phyloP scores from a whole-genome alignment of 2,329 filamentous ascomycete genomes.

The Daldinia sp. region DNA sequence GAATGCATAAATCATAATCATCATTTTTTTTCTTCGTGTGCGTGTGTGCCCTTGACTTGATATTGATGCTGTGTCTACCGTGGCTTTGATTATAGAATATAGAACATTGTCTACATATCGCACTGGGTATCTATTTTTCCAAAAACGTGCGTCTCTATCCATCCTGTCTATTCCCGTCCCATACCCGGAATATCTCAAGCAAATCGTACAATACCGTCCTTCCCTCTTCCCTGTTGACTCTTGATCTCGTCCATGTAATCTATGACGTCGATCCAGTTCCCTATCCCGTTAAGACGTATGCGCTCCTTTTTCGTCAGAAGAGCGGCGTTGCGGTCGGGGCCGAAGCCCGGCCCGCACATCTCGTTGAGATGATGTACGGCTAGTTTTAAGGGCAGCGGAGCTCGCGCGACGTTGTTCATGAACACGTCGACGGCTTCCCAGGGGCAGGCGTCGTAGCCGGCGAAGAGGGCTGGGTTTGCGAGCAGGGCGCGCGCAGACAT shows the following conservation, averaged over 20 bases:
- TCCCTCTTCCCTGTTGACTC: conserved; percentile 16
- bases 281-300: conserved; percentile 56
- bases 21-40: background rate
- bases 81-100: background rate
- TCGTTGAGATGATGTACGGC: conserved; percentile 72
- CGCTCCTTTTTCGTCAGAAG: conserved; percentile 67
- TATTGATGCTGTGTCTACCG: background rate
- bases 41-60: too few species aligned
- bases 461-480: conserved; percentile 72
- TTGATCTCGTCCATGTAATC: conserved; percentile 64
- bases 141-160: background rate
- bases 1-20: conserved; percentile 14
- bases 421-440: conserved; percentile 71
- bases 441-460: conserved; percentile 63
- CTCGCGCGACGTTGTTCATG: conserved; percentile 63
- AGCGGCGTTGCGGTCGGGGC: conserved; percentile 59
- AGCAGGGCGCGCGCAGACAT: conserved; percentile 76
- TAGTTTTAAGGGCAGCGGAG: conserved; percentile 69
- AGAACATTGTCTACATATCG: background rate
- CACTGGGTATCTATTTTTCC: background rate
- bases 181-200: conserved; percentile 5
- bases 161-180: background rate
- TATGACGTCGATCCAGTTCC: conserved; percentile 64
- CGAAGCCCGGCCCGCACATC: conserved; percentile 69
- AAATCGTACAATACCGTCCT: conserved; percentile 18